Conservation (phyloP, 1,284 basidiomycete species). For the Tremellales sp. region DNA sequence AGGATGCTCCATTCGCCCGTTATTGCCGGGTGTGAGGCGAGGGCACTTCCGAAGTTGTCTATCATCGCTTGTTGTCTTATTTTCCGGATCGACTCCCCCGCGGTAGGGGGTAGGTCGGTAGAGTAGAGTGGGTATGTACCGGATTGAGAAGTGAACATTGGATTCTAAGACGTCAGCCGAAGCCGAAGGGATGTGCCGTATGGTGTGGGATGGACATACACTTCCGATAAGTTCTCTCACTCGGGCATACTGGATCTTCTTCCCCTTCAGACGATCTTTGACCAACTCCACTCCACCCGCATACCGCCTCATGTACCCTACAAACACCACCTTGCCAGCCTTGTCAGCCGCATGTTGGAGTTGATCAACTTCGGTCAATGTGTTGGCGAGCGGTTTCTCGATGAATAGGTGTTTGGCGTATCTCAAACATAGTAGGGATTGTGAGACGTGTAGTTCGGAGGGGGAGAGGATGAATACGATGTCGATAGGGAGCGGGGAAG, state of each 20-base stretch:
- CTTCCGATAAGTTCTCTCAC: not conserved
- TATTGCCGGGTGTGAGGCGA: not conserved
- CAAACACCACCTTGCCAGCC: conserved; percentile 34
- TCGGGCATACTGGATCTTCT: conserved; percentile 37
- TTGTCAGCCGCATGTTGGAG: conserved; percentile 32
- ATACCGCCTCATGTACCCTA: conserved; percentile 50
- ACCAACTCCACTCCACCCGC: conserved; percentile 43
- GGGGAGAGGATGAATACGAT: conserved; percentile 21
- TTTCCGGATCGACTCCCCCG: not conserved
- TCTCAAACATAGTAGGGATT: not conserved
- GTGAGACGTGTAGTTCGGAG: not conserved
- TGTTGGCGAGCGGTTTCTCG: conserved; percentile 46
- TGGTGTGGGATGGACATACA: conserved; percentile 18
- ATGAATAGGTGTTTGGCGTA: conserved; percentile 38
- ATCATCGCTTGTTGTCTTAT: not conserved
- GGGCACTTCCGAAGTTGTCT: not conserved
- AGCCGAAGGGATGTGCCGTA: not conserved
- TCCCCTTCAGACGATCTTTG: conserved; percentile 38
- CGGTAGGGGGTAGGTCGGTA: not conserved
- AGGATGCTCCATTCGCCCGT: conserved; percentile 37
- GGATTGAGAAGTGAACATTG: not conserved
- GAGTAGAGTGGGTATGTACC: not conserved
- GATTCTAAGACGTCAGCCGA: not conserved
- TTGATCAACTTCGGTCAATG: conserved; percentile 29
- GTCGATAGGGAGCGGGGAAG: conserved; percentile 17